A percentile compares a stretch with the other conserved stretches of the same genome.
Conservation (phyloP, 2,329 filamentous ascomycete species). For the Xylaria sp. region DNA sequence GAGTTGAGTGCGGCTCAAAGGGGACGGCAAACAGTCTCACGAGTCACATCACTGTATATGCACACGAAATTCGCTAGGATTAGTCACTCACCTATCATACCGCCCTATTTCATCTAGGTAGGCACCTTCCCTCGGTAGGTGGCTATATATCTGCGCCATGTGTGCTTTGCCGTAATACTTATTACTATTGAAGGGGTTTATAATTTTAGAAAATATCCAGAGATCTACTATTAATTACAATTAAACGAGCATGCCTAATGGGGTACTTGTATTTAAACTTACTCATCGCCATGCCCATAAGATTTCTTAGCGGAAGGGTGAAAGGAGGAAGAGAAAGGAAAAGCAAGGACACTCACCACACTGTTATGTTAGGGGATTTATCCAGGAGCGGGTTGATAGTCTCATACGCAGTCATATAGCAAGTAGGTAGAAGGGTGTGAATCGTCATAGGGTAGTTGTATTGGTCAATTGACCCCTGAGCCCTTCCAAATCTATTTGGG, state of each 20-base stretch:
- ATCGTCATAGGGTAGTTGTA: too few relatives aligned
- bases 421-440: too few relatives aligned
- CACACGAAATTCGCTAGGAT: neutral
- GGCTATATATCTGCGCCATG: neutral
- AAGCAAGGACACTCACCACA: too few relatives aligned
- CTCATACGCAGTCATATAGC: too few relatives aligned
- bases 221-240: neutral
- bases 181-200: neutral
- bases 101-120: neutral
- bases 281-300: neutral
- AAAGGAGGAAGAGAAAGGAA: neutral
- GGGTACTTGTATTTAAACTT: neutral
- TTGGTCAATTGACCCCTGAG: too few relatives aligned
- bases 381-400: too few relatives aligned
- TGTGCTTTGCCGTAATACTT: neutral
- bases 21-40: neutral
- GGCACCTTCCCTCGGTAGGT: neutral
- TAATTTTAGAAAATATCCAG: neutral
- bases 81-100: neutral
- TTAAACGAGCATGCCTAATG: neutral
- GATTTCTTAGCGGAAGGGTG: neutral
- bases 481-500: too few relatives aligned
- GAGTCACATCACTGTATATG: neutral
- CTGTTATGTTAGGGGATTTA: too few relatives aligned
- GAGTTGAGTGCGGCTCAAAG: neutral